A percentile compares a stretch with the other conserved stretches of the same genome.
phyloP scores from a whole-genome alignment of 805 yeast species.

The Saccharomycopsis javanensis region DNA sequence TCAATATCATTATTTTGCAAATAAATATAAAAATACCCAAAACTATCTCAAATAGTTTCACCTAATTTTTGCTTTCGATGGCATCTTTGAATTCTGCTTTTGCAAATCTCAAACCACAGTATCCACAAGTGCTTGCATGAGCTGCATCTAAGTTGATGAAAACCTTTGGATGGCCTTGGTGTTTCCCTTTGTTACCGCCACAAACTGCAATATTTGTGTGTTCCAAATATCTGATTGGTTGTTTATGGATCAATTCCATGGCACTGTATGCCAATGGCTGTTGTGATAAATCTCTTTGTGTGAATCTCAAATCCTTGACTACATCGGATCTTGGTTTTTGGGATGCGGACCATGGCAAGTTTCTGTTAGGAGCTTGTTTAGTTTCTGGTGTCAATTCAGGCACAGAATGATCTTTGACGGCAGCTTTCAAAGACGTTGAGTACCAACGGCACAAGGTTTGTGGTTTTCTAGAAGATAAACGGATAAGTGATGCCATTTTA shows the following conservation, averaged over 20 bases:
- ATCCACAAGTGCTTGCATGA: slow-evolving; percentile 63
- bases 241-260: slow-evolving; percentile 67
- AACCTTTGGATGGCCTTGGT: slow-evolving; percentile 78
- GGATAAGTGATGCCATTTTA: neutral
- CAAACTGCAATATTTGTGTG: slow-evolving; percentile 65
- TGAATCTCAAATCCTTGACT: slow-evolving; percentile 53
- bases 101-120: slow-evolving; percentile 60
- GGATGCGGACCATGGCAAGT: slow-evolving; percentile 57
- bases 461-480: neutral
- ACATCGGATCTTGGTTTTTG: slow-evolving; percentile 55
- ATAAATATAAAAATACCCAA: too few species aligned
- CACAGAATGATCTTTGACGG: slow-evolving; percentile 9
- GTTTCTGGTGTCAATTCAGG: slow-evolving; percentile 2
- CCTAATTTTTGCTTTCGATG: slow-evolving; percentile 9
- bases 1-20: too few species aligned
- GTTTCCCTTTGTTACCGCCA: slow-evolving; percentile 64
- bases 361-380: slow-evolving; percentile 71
- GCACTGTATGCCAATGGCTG: slow-evolving; percentile 83
- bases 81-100: slow-evolving; percentile 13
- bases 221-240: slow-evolving; percentile 55
- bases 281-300: slow-evolving; percentile 52
- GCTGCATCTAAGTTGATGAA: slow-evolving; percentile 74
- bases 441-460: slow-evolving; percentile 2
- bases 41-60: too few species aligned
- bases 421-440: slow-evolving; percentile 11